A percentile compares a stretch with the other conserved stretches of the same genome.
phyloP scores from a whole-genome alignment of 441 rosid species.

The Capsella rubella region DNA sequence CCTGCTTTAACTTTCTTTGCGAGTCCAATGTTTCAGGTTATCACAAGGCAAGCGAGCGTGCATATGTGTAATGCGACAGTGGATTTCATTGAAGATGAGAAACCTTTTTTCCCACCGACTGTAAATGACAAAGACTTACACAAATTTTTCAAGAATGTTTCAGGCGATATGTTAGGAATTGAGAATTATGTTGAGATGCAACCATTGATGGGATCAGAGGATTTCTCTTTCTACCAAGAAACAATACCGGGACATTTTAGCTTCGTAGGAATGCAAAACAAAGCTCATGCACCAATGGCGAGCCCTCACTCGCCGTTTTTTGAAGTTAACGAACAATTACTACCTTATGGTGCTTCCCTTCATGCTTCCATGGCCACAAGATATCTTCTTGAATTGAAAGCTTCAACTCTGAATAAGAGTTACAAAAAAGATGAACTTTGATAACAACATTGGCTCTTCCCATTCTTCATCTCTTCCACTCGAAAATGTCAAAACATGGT shows the following conservation, averaged over 20 bases:
- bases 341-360: conserved; percentile 92
- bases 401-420: conserved; percentile 39
- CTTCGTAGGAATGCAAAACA: conserved; percentile 71
- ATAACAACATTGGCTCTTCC: conserved; percentile 18
- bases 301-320: conserved; percentile 69
- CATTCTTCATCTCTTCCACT: conserved; percentile 24
- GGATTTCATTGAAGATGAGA: conserved; percentile 51
- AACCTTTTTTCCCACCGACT: conserved; percentile 74
- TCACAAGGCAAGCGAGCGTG: conserved; percentile 86
- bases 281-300: conserved; percentile 46
- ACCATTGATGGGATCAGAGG: conserved; percentile 93
- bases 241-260: conserved; percentile 70
- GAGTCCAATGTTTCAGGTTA: conserved; percentile 54
- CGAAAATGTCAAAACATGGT: conserved; percentile 30
- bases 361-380: conserved; percentile 83
- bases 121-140: conserved; percentile 68
- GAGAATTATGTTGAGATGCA: conserved; percentile 62
- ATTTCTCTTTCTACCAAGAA: conserved; percentile 88
- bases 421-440: conserved; percentile 66
- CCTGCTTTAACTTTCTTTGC: background rate
- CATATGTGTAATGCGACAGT: conserved; percentile 82
- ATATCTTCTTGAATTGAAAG: conserved; percentile 56
- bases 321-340: conserved; percentile 66
- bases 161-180: conserved; percentile 69
- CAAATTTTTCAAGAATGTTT: conserved; percentile 57